These are phyloP conservation scores for Barnettozyma siamensis DNA, from an alignment of 805 yeast species.

Conservation along the genomic window DNA sequence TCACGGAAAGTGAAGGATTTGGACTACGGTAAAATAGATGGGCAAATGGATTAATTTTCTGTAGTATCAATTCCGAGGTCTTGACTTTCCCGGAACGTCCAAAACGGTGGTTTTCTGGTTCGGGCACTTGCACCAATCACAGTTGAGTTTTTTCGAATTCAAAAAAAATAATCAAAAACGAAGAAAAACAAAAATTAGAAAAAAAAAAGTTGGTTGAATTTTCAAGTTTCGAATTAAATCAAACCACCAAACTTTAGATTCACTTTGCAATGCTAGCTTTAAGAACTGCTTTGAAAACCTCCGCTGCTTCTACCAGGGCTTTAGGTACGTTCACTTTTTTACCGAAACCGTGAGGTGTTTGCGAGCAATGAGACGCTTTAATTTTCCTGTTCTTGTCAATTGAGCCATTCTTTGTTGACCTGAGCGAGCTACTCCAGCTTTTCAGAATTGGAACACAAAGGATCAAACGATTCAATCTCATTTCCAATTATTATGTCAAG, in stretches of 20 bases:
- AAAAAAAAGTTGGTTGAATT: background rate
- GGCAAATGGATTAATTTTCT: background rate
- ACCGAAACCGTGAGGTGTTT: background rate
- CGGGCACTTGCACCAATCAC: slow-evolving; percentile 22
- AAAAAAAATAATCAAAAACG: slow-evolving; percentile 1
- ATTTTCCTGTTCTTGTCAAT: no score
- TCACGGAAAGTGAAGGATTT: slow-evolving; percentile 80
- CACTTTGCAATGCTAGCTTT: slow-evolving; percentile 22
- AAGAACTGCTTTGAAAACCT: slow-evolving; percentile 26
- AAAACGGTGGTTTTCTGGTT: slow-evolving; percentile 2
- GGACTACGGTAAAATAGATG: slow-evolving; percentile 39
- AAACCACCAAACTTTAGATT: slow-evolving; percentile 1
- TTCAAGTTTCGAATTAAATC: background rate
- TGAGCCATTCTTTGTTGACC: no score
- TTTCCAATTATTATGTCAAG: no score
- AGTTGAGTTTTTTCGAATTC: slow-evolving; percentile 22
- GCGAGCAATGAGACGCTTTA: no score
- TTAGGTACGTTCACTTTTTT: slow-evolving; percentile 18
- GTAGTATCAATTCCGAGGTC: no score
- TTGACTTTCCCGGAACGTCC: no score
- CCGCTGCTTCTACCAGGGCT: slow-evolving; percentile 21
- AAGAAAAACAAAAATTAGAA: slow-evolving; percentile 4
- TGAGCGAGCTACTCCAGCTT: no score
- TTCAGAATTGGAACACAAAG: no score
- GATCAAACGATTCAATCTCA: no score